Evolutionary conservation across 768 basidiomycete species (phyloP).

Genomic region (Pulveroboletus sp.): DNA sequence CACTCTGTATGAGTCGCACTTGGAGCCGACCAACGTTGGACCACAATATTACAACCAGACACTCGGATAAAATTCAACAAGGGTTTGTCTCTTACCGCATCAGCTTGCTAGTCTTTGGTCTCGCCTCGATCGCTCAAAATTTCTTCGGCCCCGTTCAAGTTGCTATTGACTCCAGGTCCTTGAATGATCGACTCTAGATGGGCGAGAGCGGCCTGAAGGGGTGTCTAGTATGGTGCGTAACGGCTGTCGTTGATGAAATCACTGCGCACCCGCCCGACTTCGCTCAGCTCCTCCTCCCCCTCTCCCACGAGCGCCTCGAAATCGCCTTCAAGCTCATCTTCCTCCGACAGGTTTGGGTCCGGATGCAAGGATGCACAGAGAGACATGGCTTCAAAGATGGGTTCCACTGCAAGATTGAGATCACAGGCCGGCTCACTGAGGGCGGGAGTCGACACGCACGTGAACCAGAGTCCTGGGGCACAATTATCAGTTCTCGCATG

Average conservation of each 20-base stretch:
- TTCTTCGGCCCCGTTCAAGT: slow-evolving; percentile 11
- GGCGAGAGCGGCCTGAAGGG: slow-evolving; percentile 67
- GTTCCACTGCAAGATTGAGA: slow-evolving; percentile 52
- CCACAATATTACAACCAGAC: background rate
- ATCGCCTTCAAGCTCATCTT: slow-evolving; percentile 48
- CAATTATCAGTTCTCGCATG: slow-evolving; percentile 79
- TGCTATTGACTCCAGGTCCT: slow-evolving; percentile 14
- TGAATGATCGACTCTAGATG: slow-evolving; percentile 80
- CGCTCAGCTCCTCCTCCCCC: slow-evolving; percentile 69
- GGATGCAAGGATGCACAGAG: slow-evolving; percentile 82
- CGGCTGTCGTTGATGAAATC: slow-evolving; percentile 75
- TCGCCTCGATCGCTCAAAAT: slow-evolving; percentile 14
- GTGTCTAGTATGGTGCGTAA: slow-evolving; percentile 80
- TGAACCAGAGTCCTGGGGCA: slow-evolving; percentile 52
- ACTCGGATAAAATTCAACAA: background rate
- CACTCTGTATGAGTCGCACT: background rate
- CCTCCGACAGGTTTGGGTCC: slow-evolving; percentile 44
- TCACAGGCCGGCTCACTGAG: slow-evolving; percentile 1
- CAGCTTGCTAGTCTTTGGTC: slow-evolving; percentile 3
- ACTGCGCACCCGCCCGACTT: slow-evolving; percentile 92
- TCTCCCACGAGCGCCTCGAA: slow-evolving; percentile 54
- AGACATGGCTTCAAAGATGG: slow-evolving; percentile 84
- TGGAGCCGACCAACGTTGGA: background rate
- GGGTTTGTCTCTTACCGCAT: background rate
- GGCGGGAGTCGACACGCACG: slow-evolving; percentile 43